These are phyloP conservation scores for Alloteropsis angusta DNA, from an alignment of 202 grass and related monocot genomes.

Conservation along the genomic window DNA sequence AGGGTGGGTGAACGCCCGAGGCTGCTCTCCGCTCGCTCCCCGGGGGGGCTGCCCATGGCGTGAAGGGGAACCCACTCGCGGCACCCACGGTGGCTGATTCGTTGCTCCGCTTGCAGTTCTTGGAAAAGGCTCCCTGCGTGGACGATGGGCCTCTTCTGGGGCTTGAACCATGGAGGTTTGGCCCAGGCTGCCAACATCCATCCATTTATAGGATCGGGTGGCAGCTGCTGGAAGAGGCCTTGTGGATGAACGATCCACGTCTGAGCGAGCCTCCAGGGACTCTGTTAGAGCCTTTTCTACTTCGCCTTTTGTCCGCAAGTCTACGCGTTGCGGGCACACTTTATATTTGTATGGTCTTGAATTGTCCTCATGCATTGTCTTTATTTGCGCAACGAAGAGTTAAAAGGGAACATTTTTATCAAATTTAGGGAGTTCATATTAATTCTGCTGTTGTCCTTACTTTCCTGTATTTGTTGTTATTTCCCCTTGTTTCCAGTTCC, in stretches of 20 bases:
- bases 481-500: slow-evolving; percentile 49
- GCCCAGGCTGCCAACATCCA: slow-evolving; percentile 28
- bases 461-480: slow-evolving; percentile 17
- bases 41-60: slow-evolving; percentile 33
- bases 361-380: slow-evolving; percentile 19
- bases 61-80: slow-evolving; percentile 17
- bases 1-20: slow-evolving; percentile 38
- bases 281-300: slow-evolving; percentile 54
- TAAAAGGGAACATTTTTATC: neutral
- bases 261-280: slow-evolving; percentile 33
- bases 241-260: slow-evolving; percentile 44
- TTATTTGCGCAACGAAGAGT: slow-evolving; percentile 20
- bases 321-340: slow-evolving; percentile 10
- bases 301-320: slow-evolving; percentile 33
- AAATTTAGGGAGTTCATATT: slow-evolving; percentile 21
- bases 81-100: slow-evolving; percentile 24
- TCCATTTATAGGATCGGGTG: slow-evolving; percentile 34
- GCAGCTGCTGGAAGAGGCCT: slow-evolving; percentile 44
- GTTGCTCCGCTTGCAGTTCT: slow-evolving; percentile 20
- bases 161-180: slow-evolving; percentile 37
- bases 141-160: slow-evolving; percentile 40
- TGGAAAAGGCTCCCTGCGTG: slow-evolving; percentile 39
- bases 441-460: slow-evolving; percentile 25
- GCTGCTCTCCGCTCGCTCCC: slow-evolving; percentile 32
- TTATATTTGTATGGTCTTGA: slow-evolving; percentile 40